phyloP scores from a whole-genome alignment of 257 asterid genomes.

The Ophiorrhiza pumila region DNA sequence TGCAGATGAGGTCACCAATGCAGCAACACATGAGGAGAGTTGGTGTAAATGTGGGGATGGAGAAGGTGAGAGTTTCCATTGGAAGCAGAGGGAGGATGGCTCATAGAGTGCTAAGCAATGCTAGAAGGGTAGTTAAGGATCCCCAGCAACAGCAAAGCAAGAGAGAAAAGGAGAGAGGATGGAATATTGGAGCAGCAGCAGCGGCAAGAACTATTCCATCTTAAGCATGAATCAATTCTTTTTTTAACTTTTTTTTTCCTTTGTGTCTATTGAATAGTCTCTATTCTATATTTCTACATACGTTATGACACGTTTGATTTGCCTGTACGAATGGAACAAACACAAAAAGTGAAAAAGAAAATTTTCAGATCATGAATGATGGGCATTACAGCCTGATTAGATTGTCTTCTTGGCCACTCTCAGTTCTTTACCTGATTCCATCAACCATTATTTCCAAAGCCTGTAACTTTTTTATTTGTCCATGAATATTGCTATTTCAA shows the following conservation, averaged over 20 bases:
- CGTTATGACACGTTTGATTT: background rate
- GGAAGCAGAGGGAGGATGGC: slow-evolving; percentile 75
- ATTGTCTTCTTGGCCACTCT: no score
- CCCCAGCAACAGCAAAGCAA: slow-evolving; percentile 57
- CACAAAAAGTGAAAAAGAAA: no score
- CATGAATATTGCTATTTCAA: no score
- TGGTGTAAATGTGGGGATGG: slow-evolving; percentile 84
- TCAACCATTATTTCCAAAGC: no score
- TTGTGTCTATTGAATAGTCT: no score
- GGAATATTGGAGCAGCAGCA: slow-evolving; percentile 69
- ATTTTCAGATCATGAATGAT: no score
- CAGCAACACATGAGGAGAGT: slow-evolving; percentile 51
- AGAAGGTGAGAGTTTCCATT: slow-evolving; percentile 80
- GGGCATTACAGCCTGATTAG: no score
- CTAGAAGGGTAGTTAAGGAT: slow-evolving; percentile 60
- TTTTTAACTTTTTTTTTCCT: background rate
- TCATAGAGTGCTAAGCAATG: slow-evolving; percentile 56
- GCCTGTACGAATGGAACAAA: background rate
- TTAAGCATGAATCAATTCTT: slow-evolving; percentile 21
- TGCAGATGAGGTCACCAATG: slow-evolving; percentile 60
- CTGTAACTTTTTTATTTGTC: no score
- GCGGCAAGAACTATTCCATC: slow-evolving; percentile 46
- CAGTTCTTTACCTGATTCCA: no score
- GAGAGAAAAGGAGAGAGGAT: slow-evolving; percentile 80
- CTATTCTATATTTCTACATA: background rate